Conservation (phyloP, 768 basidiomycete species). For the Amanita polypyramis region DNA sequence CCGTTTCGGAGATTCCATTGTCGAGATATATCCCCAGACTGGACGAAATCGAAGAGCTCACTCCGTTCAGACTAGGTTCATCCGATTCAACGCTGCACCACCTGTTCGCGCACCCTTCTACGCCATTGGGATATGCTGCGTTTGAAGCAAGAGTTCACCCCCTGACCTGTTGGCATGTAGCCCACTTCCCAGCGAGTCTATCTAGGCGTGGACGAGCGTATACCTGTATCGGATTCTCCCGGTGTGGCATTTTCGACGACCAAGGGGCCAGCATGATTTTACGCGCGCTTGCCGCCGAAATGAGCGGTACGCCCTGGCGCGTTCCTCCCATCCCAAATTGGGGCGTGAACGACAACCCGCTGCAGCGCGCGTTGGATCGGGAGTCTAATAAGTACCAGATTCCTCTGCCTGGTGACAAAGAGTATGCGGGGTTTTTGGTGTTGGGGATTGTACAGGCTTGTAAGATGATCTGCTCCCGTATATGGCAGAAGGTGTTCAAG, state of each 20-base stretch:
- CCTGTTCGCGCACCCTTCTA: slow-evolving; percentile 27
- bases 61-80: slow-evolving; percentile 3
- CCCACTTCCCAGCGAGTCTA: slow-evolving; percentile 24
- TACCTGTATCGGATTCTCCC: slow-evolving; percentile 31
- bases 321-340: slow-evolving; percentile 22
- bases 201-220: slow-evolving; percentile 18
- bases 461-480: background rate
- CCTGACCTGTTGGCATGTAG: slow-evolving; percentile 34
- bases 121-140: slow-evolving; percentile 23
- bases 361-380: slow-evolving; percentile 20
- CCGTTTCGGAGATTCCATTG: slow-evolving; percentile 22
- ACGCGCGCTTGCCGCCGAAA: slow-evolving; percentile 28
- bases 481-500: background rate
- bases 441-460: background rate
- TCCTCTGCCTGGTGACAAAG: slow-evolving; percentile 3
- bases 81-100: slow-evolving; percentile 25
- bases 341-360: slow-evolving; percentile 23
- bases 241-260: slow-evolving; percentile 33
- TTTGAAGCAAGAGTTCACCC: slow-evolving; percentile 25
- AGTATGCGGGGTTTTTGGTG: background rate
- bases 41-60: background rate
- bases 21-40: slow-evolving; percentile 18
- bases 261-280: slow-evolving; percentile 26
- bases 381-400: slow-evolving; percentile 7
- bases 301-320: slow-evolving; percentile 25